These are phyloP conservation scores for Chaetomiaceae sp. DNA, from an alignment of 2,329 filamentous ascomycete species.

Conservation along the genomic window DNA sequence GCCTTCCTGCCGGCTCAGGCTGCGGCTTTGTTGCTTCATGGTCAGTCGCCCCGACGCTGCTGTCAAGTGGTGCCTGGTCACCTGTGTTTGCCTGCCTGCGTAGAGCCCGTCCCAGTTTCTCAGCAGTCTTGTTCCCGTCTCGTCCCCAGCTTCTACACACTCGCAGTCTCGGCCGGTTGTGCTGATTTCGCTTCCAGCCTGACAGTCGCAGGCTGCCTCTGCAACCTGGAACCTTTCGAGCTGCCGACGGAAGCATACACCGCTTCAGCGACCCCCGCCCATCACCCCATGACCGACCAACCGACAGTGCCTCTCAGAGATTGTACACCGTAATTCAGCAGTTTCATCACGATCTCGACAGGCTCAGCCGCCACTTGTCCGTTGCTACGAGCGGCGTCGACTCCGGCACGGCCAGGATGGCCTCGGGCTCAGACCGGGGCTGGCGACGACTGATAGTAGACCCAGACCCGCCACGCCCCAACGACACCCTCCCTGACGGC, in stretches of 20 bases:
- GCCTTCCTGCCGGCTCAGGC: neutral
- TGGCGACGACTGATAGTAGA: conserved; percentile 33
- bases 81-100: neutral
- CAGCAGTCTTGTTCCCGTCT: neutral
- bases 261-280: conserved; percentile 32
- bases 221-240: conserved; percentile 12
- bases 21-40: conserved; percentile 28
- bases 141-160: neutral
- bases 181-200: conserved; percentile 25
- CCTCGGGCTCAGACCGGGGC: conserved; percentile 31
- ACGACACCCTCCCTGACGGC: conserved; percentile 22
- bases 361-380: conserved; percentile 14
- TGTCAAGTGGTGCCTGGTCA: neutral
- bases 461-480: conserved; percentile 18
- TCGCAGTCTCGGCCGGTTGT: neutral
- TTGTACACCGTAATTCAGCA: conserved; percentile 38
- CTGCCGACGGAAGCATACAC: conserved; percentile 27
- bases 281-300: conserved; percentile 28
- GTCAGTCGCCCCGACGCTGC: conserved; percentile 22
- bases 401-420: conserved; percentile 29
- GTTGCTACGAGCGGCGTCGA: conserved; percentile 11
- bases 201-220: conserved; percentile 20
- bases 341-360: conserved; percentile 30
- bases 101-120: neutral
- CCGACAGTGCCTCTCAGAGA: conserved; percentile 39